phyloP scores from a whole-genome alignment of 2,329 filamentous ascomycete genomes.

The Aureobasidium vineae region DNA sequence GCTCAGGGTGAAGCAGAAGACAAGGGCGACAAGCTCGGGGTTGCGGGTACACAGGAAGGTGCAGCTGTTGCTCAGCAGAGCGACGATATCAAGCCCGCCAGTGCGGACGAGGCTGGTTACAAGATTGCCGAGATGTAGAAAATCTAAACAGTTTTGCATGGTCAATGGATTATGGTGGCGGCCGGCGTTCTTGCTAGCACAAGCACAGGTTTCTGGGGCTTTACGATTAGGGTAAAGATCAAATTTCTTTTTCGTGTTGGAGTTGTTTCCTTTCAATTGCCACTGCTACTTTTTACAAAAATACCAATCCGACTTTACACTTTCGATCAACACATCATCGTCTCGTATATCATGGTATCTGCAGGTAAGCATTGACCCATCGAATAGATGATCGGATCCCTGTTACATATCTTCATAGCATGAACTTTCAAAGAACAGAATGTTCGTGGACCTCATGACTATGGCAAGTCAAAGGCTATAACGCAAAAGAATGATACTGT shows the following conservation, averaged over 20 bases:
- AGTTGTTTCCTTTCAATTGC: background rate
- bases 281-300: too few species aligned
- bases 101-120: constrained; percentile 3
- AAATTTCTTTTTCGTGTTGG: background rate
- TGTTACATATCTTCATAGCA: too few species aligned
- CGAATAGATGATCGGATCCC: too few species aligned
- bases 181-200: background rate
- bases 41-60: constrained; percentile 12
- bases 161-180: background rate
- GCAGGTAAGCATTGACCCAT: too few species aligned
- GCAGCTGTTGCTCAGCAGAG: background rate
- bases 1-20: constrained; percentile 10
- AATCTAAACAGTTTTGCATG: background rate
- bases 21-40: constrained; percentile 18
- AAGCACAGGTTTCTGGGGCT: background rate
- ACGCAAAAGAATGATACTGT: too few species aligned
- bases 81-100: background rate
- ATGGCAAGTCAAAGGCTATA: too few species aligned
- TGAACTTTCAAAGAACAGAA: too few species aligned
- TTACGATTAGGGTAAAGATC: background rate
- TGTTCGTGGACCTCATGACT: too few species aligned
- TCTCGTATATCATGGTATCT: too few species aligned
- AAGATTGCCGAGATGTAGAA: constrained; percentile 16
- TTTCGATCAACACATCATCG: too few species aligned
- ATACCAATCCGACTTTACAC: too few species aligned